Percentiles rank a stretch among this genome's conserved stretches.
Conservation (phyloP, 148 eudicot genomes). For the Talinum fruticosum region DNA sequence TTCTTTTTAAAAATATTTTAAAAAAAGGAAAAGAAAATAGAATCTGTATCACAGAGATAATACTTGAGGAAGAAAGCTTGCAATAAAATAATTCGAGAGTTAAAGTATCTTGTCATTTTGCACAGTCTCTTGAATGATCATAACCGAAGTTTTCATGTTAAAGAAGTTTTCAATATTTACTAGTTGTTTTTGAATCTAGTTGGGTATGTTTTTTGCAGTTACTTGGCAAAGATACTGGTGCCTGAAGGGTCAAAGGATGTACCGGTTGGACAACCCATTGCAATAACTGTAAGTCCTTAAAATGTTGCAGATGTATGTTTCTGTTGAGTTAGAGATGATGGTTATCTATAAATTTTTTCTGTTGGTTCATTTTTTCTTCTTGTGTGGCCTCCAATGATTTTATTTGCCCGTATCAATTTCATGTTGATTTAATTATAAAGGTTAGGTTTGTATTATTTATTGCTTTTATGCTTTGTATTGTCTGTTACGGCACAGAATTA, state of each 20-base stretch:
- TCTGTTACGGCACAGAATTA: neutral
- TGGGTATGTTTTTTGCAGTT: conserved; percentile 48
- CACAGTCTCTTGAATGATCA: neutral
- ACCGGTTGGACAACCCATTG: conserved; percentile 94
- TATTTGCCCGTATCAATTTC: neutral
- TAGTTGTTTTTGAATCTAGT: conserved; percentile 10
- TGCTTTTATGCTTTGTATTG: neutral
- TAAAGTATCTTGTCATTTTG: neutral
- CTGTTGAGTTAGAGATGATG: neutral
- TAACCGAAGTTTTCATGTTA: neutral
- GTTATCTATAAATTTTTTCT: neutral
- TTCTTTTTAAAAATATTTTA: neutral
- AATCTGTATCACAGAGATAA: neutral
- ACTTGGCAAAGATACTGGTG: conserved; percentile 76
- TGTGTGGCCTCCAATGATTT: neutral
- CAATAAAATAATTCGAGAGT: neutral
- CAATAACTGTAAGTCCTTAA: conserved; percentile 59
- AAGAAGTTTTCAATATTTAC: neutral
- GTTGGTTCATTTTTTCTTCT: neutral
- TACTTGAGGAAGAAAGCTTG: neutral
- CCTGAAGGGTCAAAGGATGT: conserved; percentile 94
- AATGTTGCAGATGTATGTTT: neutral
- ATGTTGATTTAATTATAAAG: neutral
- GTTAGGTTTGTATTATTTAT: neutral
- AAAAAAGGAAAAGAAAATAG: neutral